These are phyloP conservation scores for Graphium sp. DNA, from an alignment of 2,329 filamentous ascomycete genomes.

Conservation along the genomic window DNA sequence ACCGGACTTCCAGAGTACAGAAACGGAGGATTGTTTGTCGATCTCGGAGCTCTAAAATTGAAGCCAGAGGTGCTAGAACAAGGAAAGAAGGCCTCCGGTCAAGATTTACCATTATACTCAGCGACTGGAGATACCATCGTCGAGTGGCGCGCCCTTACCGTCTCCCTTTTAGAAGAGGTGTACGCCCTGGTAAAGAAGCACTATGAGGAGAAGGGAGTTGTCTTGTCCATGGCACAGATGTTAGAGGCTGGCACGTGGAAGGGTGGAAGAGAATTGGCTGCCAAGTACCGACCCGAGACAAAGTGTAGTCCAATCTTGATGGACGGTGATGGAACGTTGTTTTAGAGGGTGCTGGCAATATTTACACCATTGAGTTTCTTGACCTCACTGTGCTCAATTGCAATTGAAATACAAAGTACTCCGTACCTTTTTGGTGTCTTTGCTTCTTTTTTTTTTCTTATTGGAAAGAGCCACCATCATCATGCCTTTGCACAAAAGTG, in stretches of 20 bases:
- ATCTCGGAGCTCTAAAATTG: slow-evolving; percentile 32
- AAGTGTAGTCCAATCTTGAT: slow-evolving; percentile 75
- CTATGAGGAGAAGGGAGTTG: slow-evolving; percentile 15
- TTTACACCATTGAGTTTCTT: too few relatives aligned
- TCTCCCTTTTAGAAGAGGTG: slow-evolving; percentile 35
- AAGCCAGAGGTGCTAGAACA: slow-evolving; percentile 24
- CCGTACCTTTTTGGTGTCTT: too few relatives aligned
- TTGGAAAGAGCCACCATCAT: too few relatives aligned
- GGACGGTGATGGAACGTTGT: slow-evolving; percentile 64
- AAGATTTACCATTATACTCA: slow-evolving; percentile 31
- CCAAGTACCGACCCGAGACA: slow-evolving; percentile 61
- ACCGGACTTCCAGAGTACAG: slow-evolving; percentile 58
- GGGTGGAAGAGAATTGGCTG: slow-evolving; percentile 64
- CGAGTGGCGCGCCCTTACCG: slow-evolving; percentile 42
- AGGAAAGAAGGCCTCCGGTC: slow-evolving; percentile 22
- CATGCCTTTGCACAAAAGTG: too few relatives aligned
- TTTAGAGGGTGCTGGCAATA: too few relatives aligned
- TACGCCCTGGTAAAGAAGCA: slow-evolving; percentile 20
- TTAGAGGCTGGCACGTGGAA: slow-evolving; percentile 39
- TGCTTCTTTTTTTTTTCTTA: too few relatives aligned
- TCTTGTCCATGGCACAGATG: slow-evolving; percentile 29
- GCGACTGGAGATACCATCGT: slow-evolving; percentile 40
- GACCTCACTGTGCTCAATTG: too few relatives aligned
- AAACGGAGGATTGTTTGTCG: slow-evolving; percentile 54
- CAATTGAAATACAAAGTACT: too few relatives aligned